Base-by-base conservation (phyloP, 176 grass and related monocot genomes). In the Aegilops umbellulata region DNA sequence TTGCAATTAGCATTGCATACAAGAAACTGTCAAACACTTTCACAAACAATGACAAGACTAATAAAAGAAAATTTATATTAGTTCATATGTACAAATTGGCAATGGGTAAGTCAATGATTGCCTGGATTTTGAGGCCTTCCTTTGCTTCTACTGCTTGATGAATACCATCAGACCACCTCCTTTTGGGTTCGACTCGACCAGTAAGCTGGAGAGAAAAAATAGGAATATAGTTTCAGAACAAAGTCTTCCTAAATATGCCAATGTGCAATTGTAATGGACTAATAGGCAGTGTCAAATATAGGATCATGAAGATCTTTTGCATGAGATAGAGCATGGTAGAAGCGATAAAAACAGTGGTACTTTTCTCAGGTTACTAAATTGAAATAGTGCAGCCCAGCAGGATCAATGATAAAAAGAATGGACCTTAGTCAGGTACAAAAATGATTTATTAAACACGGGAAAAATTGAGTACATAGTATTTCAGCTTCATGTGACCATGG, bases 71-170 rank as follows among this genome's bases (percentile, higher is more conserved):
- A 26, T 19, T 25, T 34, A 61, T 76, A 44, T 47, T 47, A 74
- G 60, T 51, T 80, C 57, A 53, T 65, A 58, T 7, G 60, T 76
- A 69, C 42, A 53, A 80, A 63, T 22, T 69, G 13, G 38, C 24
- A 76, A 82, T 35, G 76, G 46, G 42, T 38, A 83, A 60, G 62
- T 80, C 60, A 83, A 86, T 44, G 82, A 46, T 58, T 71, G 94
- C 96, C 93, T 95, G 91, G 14, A 98, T 98, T 92, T 91, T 90
- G 58, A 98, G 84, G 78, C 88, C 93, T 87, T 98, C 95, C 94
- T 98, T 95, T 77, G 96, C 96, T 95, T 98, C 96, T 76, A 98
- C 96, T 75, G 96, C 93, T 95, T 98, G 96, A 80, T 98, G 96
- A 84, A 98, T 98, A 81, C 96, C 96, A 77, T 98, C 93, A 91